These are phyloP conservation scores for Przewalskia tangutica DNA, from an alignment of 257 asterid genomes.

Conservation along the genomic window DNA sequence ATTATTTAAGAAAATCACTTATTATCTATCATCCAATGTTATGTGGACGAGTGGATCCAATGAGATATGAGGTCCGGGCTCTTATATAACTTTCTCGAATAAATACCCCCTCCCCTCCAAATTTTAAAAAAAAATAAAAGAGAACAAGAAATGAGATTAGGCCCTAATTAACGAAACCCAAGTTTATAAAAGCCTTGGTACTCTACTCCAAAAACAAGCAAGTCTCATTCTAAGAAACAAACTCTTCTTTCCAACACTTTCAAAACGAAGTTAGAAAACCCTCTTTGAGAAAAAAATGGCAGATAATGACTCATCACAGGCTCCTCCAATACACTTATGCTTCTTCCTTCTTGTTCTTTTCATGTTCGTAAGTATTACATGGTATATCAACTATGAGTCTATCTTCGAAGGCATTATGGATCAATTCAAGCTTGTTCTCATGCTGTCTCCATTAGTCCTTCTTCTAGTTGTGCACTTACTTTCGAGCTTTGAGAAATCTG, in stretches of 20 bases:
- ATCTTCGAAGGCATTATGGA: constrained; percentile 60
- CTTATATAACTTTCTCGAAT: background rate
- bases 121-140: background rate
- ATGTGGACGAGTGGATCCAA: too few relatives aligned
- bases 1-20: too few relatives aligned
- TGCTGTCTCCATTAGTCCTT: constrained; percentile 64
- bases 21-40: too few relatives aligned
- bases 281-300: constrained; percentile 21
- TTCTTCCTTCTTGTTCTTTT: constrained; percentile 55
- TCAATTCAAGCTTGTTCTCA: constrained; percentile 46
- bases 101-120: background rate
- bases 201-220: background rate
- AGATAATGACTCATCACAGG: constrained; percentile 21
- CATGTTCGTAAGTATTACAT: constrained; percentile 54
- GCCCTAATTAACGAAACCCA: background rate
- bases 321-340: constrained; percentile 57
- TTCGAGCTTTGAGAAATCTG: constrained; percentile 28
- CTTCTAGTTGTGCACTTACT: constrained; percentile 53
- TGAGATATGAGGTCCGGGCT: background rate
- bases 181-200: background rate
- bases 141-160: background rate
- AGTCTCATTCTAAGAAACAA: background rate
- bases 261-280: background rate
- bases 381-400: constrained; percentile 72
- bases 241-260: background rate